Conservation (phyloP, 306 rosid species). For the Ormosia emarginata region DNA sequence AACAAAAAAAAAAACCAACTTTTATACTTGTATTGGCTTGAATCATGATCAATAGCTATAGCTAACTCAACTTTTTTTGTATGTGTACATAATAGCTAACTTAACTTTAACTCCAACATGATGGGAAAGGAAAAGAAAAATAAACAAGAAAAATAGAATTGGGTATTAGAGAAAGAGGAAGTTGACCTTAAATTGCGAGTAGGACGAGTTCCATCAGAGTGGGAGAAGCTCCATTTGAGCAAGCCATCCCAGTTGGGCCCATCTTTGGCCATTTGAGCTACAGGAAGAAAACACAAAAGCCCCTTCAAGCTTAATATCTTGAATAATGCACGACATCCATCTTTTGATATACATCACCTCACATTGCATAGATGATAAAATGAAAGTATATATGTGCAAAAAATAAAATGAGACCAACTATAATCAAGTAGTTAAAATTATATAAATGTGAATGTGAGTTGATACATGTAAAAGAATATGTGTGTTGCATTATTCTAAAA, state of each 20-base stretch:
- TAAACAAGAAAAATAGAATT: neutral
- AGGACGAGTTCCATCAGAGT: conserved; percentile 77
- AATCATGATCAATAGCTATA: neutral
- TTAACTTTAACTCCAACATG: neutral
- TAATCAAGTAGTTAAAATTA: too few species aligned
- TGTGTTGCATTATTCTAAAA: too few species aligned
- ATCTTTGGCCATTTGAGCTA: conserved; percentile 59
- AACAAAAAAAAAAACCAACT: neutral
- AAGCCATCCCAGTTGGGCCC: conserved; percentile 89
- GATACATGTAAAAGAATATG: too few species aligned
- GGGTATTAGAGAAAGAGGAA: neutral
- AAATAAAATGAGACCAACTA: too few species aligned
- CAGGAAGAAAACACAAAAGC: neutral
- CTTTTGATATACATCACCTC: too few species aligned
- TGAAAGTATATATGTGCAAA: too few species aligned
- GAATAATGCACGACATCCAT: too few species aligned
- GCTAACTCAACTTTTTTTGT: neutral
- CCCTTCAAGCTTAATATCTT: neutral
- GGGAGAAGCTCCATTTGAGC: conserved; percentile 81
- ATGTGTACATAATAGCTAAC: too few species aligned
- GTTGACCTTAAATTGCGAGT: conserved; percentile 53
- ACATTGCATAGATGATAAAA: too few species aligned
- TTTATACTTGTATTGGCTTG: neutral
- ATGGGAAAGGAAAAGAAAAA: neutral
- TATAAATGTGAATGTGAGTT: too few species aligned